Evolutionary conservation across 1,139 yeast species (phyloP).

Genomic region (Ogataea hybrid): DNA sequence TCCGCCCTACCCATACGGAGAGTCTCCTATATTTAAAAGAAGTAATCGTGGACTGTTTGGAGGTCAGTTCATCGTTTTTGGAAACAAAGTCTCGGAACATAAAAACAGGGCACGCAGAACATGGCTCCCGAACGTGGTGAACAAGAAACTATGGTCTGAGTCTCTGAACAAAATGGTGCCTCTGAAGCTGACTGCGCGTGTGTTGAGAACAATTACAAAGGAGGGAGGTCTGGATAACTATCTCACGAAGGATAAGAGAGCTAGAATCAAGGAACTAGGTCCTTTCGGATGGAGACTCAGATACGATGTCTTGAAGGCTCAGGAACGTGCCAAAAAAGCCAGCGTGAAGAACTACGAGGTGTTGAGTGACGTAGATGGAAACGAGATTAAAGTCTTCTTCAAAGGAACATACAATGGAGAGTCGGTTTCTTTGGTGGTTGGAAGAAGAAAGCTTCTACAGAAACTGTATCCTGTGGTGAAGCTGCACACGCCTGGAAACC

Average conservation of each 20-base stretch:
- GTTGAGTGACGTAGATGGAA: slow-evolving; percentile 36
- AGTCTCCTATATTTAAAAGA: slow-evolving; percentile 73
- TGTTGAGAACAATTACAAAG: slow-evolving; percentile 77
- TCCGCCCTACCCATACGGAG: slow-evolving; percentile 85
- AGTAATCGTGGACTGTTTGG: slow-evolving; percentile 89
- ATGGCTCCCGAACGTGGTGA: slow-evolving; percentile 80
- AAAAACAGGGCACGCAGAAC: slow-evolving; percentile 71
- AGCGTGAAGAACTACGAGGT: slow-evolving; percentile 31
- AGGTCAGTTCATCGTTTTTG: slow-evolving; percentile 76
- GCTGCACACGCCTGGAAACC: slow-evolving; percentile 41
- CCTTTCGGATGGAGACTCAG: slow-evolving; percentile 88
- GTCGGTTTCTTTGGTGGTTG: slow-evolving; percentile 53
- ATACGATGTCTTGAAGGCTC: slow-evolving; percentile 57
- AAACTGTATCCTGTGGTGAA: slow-evolving; percentile 51
- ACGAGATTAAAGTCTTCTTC: slow-evolving; percentile 45
- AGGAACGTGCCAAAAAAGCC: slow-evolving; percentile 26
- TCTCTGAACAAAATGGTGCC: slow-evolving; percentile 54
- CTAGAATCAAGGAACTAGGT: slow-evolving; percentile 89
- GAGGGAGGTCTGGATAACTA: slow-evolving; percentile 96
- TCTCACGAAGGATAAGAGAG: slow-evolving; percentile 79
- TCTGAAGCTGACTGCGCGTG: slow-evolving; percentile 74
- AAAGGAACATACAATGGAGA: slow-evolving; percentile 43
- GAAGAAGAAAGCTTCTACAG: slow-evolving; percentile 60
- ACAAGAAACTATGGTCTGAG: slow-evolving; percentile 81
- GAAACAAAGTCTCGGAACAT: slow-evolving; percentile 74